Evolutionary conservation across 2,329 filamentous ascomycete species (phyloP).

Genomic region (Colletotrichum paranaense): DNA sequence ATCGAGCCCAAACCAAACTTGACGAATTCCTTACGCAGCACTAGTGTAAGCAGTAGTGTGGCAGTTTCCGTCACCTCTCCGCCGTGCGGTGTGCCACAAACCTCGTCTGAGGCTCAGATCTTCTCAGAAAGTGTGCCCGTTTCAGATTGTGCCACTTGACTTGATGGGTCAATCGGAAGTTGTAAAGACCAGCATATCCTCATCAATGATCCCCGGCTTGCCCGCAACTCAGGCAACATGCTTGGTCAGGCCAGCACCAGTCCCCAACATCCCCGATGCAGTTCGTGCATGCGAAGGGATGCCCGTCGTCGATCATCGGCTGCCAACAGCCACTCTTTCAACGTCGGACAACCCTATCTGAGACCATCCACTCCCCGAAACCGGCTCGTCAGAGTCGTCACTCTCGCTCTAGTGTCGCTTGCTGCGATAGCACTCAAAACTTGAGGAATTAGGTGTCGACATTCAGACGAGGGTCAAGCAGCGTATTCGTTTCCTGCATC

Average conservation of each 20-base stretch:
- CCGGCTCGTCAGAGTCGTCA: background rate
- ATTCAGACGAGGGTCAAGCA: conserved; percentile 17
- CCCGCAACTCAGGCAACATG: conserved; percentile 20
- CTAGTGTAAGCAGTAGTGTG: background rate
- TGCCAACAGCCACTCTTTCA: conserved; percentile 26
- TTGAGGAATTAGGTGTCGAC: conserved; percentile 9
- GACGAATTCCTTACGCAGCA: background rate
- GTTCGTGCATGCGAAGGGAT: conserved; percentile 33
- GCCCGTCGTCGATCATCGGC: conserved; percentile 31
- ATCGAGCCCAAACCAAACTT: background rate
- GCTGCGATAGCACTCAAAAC: background rate
- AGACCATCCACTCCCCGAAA: conserved; percentile 15
- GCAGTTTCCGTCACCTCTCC: background rate
- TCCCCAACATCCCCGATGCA: conserved; percentile 17
- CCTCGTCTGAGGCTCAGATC: conserved; percentile 19
- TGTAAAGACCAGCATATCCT: conserved; percentile 27
- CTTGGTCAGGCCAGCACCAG: conserved; percentile 15
- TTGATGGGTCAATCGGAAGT: conserved; percentile 10
- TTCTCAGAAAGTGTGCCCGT: conserved; percentile 11
- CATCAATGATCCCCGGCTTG: background rate
- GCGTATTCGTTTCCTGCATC: conserved; percentile 16
- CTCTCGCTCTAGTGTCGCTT: background rate
- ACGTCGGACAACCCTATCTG: conserved; percentile 22
- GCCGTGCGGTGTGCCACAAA: no score
- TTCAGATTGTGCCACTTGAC: conserved; percentile 34